A percentile compares a stretch with the other conserved stretches of the same genome.
Evolutionary conservation across 2,329 filamentous ascomycete genomes (phyloP).

Genomic region (Dothideomycetes sp.): DNA sequence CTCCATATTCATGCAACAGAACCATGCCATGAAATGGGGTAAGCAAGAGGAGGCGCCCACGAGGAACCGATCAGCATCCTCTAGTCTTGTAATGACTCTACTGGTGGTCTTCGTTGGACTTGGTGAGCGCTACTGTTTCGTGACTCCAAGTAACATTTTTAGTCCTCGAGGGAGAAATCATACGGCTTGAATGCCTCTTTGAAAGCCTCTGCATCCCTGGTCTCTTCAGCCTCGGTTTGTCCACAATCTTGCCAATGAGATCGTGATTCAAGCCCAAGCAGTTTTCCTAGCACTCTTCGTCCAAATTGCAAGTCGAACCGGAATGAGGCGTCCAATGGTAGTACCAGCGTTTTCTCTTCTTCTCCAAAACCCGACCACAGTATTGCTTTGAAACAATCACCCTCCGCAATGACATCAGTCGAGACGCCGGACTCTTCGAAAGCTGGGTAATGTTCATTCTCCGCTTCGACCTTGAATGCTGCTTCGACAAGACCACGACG

Average conservation of each 20-base stretch:
- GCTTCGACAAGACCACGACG: constrained; percentile 68
- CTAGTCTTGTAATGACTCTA: no score
- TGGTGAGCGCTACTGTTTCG: no score
- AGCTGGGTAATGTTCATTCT: constrained; percentile 54
- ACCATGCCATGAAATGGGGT: no score
- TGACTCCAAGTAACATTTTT: neutral
- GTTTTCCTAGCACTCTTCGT: constrained; percentile 74
- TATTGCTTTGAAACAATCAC: constrained; percentile 23
- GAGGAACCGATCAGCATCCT: no score
- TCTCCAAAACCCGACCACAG: constrained; percentile 20
- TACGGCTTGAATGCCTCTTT: constrained; percentile 72
- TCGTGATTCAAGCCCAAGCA: constrained; percentile 70
- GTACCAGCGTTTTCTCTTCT: constrained; percentile 56
- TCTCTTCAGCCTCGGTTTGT: constrained; percentile 70
- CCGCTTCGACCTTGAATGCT: constrained; percentile 78
- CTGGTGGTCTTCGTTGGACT: no score
- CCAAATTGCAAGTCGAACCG: constrained; percentile 89
- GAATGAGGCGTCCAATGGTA: constrained; percentile 60
- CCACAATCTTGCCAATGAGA: constrained; percentile 74
- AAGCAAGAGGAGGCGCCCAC: no score
- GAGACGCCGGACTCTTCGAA: constrained; percentile 24
- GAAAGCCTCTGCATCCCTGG: constrained; percentile 64
- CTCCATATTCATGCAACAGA: no score
- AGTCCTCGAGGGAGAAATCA: constrained; percentile 58
- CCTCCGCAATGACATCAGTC: constrained; percentile 11